These are phyloP conservation scores for Wickerhamiella sorbophila DNA, from an alignment of 805 yeast genomes.

Conservation along the genomic window DNA sequence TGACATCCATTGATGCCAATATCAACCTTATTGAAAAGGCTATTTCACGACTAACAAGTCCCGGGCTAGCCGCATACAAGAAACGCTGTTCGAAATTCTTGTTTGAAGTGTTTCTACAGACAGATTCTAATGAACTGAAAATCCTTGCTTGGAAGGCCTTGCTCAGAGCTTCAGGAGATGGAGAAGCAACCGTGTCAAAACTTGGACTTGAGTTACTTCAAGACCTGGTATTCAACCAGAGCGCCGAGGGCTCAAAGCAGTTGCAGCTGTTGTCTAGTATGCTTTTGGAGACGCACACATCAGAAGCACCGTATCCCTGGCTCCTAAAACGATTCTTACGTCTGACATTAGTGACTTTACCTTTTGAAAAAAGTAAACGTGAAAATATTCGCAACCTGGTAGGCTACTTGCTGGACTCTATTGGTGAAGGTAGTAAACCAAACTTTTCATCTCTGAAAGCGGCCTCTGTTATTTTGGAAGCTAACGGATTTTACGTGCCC, in stretches of 20 bases:
- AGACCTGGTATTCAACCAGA: neutral
- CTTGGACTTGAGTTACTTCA: constrained; percentile 1
- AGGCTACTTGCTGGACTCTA: constrained; percentile 1
- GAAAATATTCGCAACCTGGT: constrained; percentile 4
- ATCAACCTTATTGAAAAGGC: neutral
- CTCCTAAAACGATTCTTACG: constrained; percentile 2
- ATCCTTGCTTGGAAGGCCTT: constrained; percentile 6
- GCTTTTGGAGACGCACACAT: neutral
- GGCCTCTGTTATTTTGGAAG: constrained; percentile 5
- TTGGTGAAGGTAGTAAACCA: neutral
- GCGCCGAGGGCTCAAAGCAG: neutral
- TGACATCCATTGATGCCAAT: constrained; percentile 1
- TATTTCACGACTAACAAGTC: constrained; percentile 1
- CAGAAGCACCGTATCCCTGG: neutral
- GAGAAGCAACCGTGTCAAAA: constrained; percentile 2
- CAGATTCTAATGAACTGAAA: neutral
- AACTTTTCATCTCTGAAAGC: constrained; percentile 2
- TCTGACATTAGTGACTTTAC: neutral
- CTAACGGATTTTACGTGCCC: constrained; percentile 9
- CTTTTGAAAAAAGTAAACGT: neutral
- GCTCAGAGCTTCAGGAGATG: constrained; percentile 3
- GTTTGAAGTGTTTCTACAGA: neutral
- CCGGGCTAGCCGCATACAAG: constrained; percentile 6
- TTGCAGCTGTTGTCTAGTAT: neutral
- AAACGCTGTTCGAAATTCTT: constrained; percentile 6